A percentile compares a stretch with the other conserved stretches of the same genome.
Conservation (phyloP, 2,329 filamentous ascomycete species). For the Aspergillus sp. region DNA sequence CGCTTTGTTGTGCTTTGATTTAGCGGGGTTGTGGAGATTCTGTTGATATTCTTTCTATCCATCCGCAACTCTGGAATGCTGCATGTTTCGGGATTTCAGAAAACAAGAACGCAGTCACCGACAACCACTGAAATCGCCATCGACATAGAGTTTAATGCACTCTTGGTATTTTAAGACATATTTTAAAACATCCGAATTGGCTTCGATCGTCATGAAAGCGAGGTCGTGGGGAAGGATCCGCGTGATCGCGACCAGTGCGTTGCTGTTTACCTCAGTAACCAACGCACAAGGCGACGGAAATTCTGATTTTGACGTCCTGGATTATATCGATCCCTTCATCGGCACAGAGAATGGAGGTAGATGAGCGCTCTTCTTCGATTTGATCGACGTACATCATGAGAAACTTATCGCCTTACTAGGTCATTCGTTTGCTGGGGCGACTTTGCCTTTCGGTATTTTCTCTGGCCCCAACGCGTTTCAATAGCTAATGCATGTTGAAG, state of each 20-base stretch:
- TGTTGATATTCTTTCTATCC: no score
- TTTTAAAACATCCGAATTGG: no score
- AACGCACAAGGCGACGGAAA: background rate
- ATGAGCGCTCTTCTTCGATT: background rate
- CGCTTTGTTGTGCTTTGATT: background rate
- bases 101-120: no score
- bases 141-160: no score
- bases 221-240: background rate
- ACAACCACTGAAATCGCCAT: no score
- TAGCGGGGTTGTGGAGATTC: no score
- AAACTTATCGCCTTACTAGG: conserved; percentile 30
- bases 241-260: background rate
- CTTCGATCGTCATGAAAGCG: background rate
- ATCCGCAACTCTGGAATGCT: no score
- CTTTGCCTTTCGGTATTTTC: conserved; percentile 50
- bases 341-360: conserved; percentile 53
- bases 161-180: no score
- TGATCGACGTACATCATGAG: background rate
- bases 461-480: no score
- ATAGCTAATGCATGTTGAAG: conserved; percentile 18
- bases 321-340: conserved; percentile 54
- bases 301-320: conserved; percentile 33
- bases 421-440: conserved; percentile 59
- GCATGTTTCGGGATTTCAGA: no score
- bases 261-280: background rate